Base-by-base conservation (phyloP, 352 stramenopile species). In the Phytophthora pisi region DNA sequence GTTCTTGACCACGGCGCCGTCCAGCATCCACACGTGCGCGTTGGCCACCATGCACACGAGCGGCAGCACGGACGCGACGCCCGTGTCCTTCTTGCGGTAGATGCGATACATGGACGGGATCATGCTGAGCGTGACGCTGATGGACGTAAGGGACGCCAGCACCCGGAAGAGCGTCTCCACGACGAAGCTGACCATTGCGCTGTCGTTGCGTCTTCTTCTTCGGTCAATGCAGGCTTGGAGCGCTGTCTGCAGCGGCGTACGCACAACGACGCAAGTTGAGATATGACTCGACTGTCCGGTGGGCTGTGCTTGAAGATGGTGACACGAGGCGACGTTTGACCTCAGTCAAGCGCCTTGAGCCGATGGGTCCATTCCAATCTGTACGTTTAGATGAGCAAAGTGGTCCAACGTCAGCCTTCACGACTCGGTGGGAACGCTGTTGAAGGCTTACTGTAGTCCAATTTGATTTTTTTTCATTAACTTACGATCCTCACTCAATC, bases 51-150 rank as follows among this genome's bases (percentile, higher is more conserved):
- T 68, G 16, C 69, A 75, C 3, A 78, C 62, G 1, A 82, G 74
- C 8, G 75, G 73, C n/a, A 75, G 53, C 10, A 81, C 61, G 10
- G 74, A 81, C 8, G 64, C 61, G 28, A 74, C 34, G 42, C 71
- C 76, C 16, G 70, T 79, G 53, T 77, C 57, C 30, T 70, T 74
- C 28, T 66, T 68, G 51, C 64, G 61, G 66, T 71, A 75, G 61
- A 84, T 78, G 45, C 57, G 55, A 38, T 79, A 76, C 55, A 81
- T 74, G 4, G 70, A 70, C 16, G 73, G 66, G 1, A 55, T 64
- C 59, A 74, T 76, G 36, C 76, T 84, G 23, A 81, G 52, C 45
- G 69, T 84, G 23, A 78, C 64, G 31, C 52, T 57, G 49, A 81
- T 51, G 5, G 70, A 81, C 18, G 70, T 74, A 13, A 72, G 28